Evolutionary conservation across 177 flowering plant genomes (phyloP).

Genomic region (Vitis hybrid): DNA sequence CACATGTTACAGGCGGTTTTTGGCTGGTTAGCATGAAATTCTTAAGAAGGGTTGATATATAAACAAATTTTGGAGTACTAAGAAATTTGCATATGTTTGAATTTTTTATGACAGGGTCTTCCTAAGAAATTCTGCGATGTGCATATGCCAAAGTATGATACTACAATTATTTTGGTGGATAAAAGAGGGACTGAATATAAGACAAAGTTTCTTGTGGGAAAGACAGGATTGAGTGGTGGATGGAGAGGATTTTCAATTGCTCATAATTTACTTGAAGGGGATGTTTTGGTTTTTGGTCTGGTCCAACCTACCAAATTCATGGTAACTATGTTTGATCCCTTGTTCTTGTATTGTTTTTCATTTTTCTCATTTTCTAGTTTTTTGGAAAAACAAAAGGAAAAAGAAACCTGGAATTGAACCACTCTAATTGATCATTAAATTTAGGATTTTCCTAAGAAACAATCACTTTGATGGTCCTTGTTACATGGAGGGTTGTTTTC

Average conservation of each 20-base stretch:
- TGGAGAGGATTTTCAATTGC: constrained; percentile 47
- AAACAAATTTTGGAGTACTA: too few species aligned
- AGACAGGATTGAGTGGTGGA: constrained; percentile 48
- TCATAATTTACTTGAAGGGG: constrained; percentile 36
- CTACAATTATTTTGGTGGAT: constrained; percentile 29
- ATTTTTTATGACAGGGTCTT: constrained; percentile 30
- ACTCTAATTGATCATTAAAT: too few species aligned
- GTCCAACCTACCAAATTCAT: constrained; percentile 31
- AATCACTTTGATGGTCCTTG: too few species aligned
- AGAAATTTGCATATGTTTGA: background rate
- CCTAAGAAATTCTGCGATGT: constrained; percentile 33
- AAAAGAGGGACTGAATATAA: constrained; percentile 29
- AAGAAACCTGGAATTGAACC: too few species aligned
- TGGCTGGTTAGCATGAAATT: constrained; percentile 43
- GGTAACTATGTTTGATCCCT: constrained; percentile 22
- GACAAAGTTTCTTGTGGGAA: constrained; percentile 30
- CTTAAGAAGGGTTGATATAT: background rate
- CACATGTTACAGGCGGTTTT: constrained; percentile 48
- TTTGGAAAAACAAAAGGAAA: too few species aligned
- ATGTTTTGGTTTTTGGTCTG: constrained; percentile 42
- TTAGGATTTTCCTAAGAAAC: too few species aligned
- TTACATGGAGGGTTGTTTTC: too few species aligned
- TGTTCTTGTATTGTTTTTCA: background rate
- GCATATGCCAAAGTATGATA: constrained; percentile 43
- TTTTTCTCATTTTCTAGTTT: background rate